These are phyloP conservation scores for Daldinia concentrica DNA, from an alignment of 495 filamentous ascomycete species.

Conservation along the genomic window DNA sequence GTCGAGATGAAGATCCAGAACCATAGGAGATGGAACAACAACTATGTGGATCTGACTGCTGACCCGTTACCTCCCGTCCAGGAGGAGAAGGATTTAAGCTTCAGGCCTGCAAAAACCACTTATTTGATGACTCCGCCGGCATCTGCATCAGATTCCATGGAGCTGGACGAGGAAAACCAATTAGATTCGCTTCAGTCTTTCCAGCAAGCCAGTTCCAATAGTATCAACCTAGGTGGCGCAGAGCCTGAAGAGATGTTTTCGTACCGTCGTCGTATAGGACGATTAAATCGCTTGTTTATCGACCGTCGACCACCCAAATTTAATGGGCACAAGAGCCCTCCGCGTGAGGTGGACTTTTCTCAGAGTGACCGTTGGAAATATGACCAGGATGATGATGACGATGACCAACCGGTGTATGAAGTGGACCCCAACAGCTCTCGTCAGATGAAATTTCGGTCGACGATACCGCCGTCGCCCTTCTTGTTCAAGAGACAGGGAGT, in stretches of 20 bases:
- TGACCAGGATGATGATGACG: conserved; percentile 78
- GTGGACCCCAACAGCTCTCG: conserved; percentile 75
- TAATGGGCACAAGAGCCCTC: conserved; percentile 60
- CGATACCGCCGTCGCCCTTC: conserved; percentile 64
- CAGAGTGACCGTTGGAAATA: conserved; percentile 82
- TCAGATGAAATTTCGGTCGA: conserved; percentile 76
- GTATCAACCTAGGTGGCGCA: conserved; percentile 43
- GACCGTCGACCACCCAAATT: conserved; percentile 65
- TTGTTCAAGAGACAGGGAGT: conserved; percentile 43
- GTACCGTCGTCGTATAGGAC: conserved; percentile 76
- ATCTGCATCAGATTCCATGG: conserved; percentile 69
- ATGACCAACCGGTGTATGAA: conserved; percentile 70
- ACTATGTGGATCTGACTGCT: conserved; percentile 83
- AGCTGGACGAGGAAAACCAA: conserved; percentile 48
- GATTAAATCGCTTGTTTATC: conserved; percentile 81
- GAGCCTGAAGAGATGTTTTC: conserved; percentile 56
- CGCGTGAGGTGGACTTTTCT: conserved; percentile 60
- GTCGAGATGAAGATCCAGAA: conserved; percentile 82
- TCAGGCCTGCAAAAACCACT: conserved; percentile 79
- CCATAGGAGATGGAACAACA: conserved; percentile 86
- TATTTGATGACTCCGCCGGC: conserved; percentile 89
- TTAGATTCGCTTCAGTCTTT: conserved; percentile 15
- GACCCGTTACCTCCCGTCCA: conserved; percentile 79
- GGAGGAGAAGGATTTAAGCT: conserved; percentile 66
- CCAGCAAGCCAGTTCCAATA: conserved; percentile 46